phyloP scores from a whole-genome alignment of 1,139 yeast species.

The Entelexis paramagnoliae region DNA sequence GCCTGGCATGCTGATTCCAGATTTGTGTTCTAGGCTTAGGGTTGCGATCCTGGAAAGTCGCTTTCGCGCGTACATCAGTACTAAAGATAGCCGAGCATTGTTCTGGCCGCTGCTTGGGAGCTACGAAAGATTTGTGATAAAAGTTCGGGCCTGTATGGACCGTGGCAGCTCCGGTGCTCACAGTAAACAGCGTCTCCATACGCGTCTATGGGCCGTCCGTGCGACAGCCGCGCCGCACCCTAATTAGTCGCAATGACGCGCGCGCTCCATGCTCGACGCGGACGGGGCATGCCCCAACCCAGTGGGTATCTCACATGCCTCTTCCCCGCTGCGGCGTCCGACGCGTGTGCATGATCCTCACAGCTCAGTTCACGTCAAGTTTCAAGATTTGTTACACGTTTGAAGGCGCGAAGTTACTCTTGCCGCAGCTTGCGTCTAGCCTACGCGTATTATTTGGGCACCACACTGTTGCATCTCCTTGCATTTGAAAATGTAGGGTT shows the following conservation, averaged over 20 bases:
- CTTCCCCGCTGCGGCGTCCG: not conserved
- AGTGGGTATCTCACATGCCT: not conserved
- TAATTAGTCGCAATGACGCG: slow-evolving; percentile 1
- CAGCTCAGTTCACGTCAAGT: too few species aligned
- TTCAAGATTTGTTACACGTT: not conserved
- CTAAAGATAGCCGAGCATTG: too few species aligned
- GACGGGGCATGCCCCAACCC: not conserved
- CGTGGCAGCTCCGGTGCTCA: too few species aligned
- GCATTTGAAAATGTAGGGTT: not conserved
- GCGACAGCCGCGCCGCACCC: not conserved
- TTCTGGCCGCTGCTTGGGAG: too few species aligned
- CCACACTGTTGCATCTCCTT: not conserved
- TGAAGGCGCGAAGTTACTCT: not conserved
- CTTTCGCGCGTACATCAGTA: not conserved
- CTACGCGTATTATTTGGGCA: not conserved
- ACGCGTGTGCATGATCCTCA: not conserved
- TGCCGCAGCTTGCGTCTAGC: not conserved
- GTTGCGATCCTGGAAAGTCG: not conserved
- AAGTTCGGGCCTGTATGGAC: too few species aligned
- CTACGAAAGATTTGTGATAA: too few species aligned
- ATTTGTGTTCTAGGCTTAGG: not conserved
- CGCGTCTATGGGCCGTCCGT: not conserved
- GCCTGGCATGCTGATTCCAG: not conserved
- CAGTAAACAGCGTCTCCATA: too few species aligned
- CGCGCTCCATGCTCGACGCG: not conserved